A percentile compares a stretch with the other conserved stretches of the same genome.
phyloP scores from a whole-genome alignment of 169 alveolate genomes.

The Neospora caninum region DNA sequence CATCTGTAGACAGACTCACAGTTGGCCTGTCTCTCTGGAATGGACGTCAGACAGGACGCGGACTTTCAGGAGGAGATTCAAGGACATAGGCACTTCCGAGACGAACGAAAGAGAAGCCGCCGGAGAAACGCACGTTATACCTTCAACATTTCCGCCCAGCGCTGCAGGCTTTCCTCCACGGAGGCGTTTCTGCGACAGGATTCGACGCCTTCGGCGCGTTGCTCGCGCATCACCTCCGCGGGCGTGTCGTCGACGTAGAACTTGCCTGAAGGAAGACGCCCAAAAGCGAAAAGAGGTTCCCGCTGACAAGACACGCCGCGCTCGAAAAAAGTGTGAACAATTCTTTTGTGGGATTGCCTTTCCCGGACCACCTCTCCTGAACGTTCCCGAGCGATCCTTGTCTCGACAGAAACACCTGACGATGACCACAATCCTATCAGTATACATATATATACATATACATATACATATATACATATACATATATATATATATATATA shows the following conservation, averaged over 20 bases:
- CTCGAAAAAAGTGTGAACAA: background rate
- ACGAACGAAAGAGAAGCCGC: background rate
- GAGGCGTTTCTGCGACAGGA: slow-evolving; percentile 82
- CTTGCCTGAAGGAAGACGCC: slow-evolving; percentile 77
- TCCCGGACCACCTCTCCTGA: no score
- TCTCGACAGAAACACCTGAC: no score
- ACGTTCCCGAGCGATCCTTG: no score
- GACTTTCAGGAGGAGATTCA: background rate
- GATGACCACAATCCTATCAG: no score
- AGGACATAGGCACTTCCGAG: background rate
- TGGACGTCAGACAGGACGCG: background rate
- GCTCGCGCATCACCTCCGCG: slow-evolving; percentile 95
- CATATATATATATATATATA: background rate
- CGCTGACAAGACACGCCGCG: background rate
- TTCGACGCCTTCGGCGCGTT: slow-evolving; percentile 95
- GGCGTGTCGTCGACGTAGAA: slow-evolving; percentile 98
- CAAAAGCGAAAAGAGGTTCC: slow-evolving; percentile 7
- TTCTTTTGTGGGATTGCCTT: no score
- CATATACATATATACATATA: no score
- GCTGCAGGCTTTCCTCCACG: slow-evolving; percentile 91
- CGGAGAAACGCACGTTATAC: background rate
- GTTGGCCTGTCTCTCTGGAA: no score
- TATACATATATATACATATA: no score
- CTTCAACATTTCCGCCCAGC: slow-evolving; percentile 89
- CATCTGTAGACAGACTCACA: no score